Evolutionary conservation across 2,329 filamentous ascomycete genomes (phyloP).

Genomic region (Curvularia spicifera): DNA sequence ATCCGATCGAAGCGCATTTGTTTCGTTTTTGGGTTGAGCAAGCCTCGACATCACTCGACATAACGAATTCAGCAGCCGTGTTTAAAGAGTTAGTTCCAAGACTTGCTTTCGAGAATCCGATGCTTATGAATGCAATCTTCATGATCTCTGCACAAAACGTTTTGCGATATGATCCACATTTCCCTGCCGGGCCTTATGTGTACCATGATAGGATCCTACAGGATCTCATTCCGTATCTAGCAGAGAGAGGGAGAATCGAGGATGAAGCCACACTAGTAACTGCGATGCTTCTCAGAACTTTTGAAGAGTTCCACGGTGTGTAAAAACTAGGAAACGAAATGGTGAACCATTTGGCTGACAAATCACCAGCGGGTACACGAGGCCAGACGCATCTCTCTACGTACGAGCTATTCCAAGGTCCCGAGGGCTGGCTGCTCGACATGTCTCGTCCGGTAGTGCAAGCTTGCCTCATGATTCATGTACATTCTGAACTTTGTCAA

Average conservation of each 20-base stretch:
- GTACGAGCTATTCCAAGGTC: constrained; percentile 24
- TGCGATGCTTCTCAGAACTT: constrained; percentile 26
- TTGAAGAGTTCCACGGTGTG: constrained; percentile 30
- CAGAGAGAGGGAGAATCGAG: constrained; percentile 21
- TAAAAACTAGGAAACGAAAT: neutral
- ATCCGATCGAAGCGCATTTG: constrained; percentile 23
- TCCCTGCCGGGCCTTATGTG: constrained; percentile 20
- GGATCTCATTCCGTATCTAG: constrained; percentile 25
- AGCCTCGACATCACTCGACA: constrained; percentile 21
- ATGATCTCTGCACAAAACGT: constrained; percentile 51
- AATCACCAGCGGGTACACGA: constrained; percentile 24
- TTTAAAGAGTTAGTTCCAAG: constrained; percentile 21
- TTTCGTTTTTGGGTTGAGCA: constrained; percentile 27
- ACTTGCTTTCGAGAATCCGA: constrained; percentile 44
- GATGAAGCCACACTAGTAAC: constrained; percentile 28
- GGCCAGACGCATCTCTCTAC: constrained; percentile 26
- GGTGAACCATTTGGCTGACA: constrained; percentile 6
- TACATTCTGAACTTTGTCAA: constrained; percentile 26
- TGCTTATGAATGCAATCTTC: constrained; percentile 51
- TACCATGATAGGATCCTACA: constrained; percentile 29
- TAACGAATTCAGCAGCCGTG: constrained; percentile 20
- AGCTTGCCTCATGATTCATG: constrained; percentile 27
- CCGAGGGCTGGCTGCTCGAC: constrained; percentile 21
- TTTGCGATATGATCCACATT: constrained; percentile 28
- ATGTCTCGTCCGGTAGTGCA: constrained; percentile 23